Evolutionary conservation across 2,329 filamentous ascomycete species (phyloP).

Genomic region (Colletotrichum trifolii): DNA sequence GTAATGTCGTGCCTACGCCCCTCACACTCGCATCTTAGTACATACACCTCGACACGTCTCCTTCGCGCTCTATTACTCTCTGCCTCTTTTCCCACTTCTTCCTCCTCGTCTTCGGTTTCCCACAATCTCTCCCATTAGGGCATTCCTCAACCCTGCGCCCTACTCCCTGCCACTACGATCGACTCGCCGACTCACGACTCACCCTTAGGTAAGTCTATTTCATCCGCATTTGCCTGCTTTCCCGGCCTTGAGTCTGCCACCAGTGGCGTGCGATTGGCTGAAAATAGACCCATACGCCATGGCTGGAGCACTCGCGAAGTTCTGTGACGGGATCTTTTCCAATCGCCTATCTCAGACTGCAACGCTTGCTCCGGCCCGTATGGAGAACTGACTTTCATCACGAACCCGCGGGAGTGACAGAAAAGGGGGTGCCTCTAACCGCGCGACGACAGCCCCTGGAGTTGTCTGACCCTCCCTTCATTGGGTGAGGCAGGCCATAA

Average conservation of each 20-base stretch:
- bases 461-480: not conserved
- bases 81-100: too few relatives aligned
- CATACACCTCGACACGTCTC: too few relatives aligned
- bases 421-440: not conserved
- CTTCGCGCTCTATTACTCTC: too few relatives aligned
- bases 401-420: too few relatives aligned
- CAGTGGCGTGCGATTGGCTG: too few relatives aligned
- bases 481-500: not conserved
- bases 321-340: not conserved
- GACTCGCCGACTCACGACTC: not conserved
- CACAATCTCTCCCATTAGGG: not conserved
- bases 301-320: not conserved
- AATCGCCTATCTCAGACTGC: not conserved
- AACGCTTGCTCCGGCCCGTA: too few relatives aligned
- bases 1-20: too few relatives aligned
- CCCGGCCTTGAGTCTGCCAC: conserved; percentile 5
- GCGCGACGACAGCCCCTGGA: not conserved
- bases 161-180: not conserved
- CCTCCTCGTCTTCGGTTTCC: too few relatives aligned
- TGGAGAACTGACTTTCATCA: too few relatives aligned
- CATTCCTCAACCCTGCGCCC: not conserved
- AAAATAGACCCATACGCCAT: too few relatives aligned
- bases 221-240: conserved; percentile 4
- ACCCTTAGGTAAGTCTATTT: not conserved
- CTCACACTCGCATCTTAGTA: too few relatives aligned